phyloP scores from a whole-genome alignment of 176 grass and related monocot species.

The Oryza nivara region DNA sequence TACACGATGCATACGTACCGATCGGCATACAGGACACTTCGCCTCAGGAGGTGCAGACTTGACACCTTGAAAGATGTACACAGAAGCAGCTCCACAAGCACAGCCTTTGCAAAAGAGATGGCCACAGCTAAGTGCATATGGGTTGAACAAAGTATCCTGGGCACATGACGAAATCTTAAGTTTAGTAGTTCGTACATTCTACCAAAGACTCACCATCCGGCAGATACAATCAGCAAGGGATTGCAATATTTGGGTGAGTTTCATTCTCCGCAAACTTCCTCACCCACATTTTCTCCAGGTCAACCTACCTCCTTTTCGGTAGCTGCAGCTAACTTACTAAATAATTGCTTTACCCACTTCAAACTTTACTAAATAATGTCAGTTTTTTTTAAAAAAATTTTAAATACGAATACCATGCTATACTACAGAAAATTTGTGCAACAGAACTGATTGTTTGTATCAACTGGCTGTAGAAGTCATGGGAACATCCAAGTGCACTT shows the following conservation, averaged over 20 bases:
- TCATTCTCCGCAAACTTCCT: background rate
- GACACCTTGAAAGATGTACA: conserved; percentile 75
- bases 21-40: conserved; percentile 74
- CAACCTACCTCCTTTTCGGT: background rate
- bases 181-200: background rate
- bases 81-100: conserved; percentile 68
- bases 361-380: conserved; percentile 1
- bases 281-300: background rate
- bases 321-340: background rate
- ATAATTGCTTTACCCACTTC: background rate
- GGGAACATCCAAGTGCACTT: background rate
- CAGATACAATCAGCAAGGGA: background rate
- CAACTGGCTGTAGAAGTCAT: background rate
- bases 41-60: conserved; percentile 47
- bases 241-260: background rate
- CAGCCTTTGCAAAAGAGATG: conserved; percentile 77
- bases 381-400: background rate
- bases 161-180: background rate
- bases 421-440: background rate
- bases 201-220: background rate
- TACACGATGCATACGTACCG: conserved; percentile 35
- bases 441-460: background rate
- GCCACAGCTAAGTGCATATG: conserved; percentile 69
- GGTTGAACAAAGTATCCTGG: conserved; percentile 72
- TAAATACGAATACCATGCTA: background rate